phyloP scores from a whole-genome alignment of 768 basidiomycete species.

The Nevesoporus exiguus region DNA sequence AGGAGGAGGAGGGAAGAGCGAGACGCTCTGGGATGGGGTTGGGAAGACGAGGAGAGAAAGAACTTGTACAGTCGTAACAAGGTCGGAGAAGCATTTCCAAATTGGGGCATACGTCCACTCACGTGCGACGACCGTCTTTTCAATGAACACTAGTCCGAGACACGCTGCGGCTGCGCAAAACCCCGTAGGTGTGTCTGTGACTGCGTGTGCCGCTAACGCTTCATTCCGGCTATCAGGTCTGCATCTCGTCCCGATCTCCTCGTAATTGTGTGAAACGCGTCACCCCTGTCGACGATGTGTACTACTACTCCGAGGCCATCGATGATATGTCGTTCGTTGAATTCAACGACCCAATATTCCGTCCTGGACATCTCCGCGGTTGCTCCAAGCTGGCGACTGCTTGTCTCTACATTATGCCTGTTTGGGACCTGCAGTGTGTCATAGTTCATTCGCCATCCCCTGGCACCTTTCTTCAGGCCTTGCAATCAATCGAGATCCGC shows the following conservation, averaged over 20 bases:
- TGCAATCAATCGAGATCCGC: too few species aligned
- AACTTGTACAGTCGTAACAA: slow-evolving; percentile 15
- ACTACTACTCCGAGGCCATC: not conserved
- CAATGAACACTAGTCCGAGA: not conserved
- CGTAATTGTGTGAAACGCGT: not conserved
- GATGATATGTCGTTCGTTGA: not conserved
- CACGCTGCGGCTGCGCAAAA: not conserved
- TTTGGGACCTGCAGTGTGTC: not conserved
- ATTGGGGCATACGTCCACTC: slow-evolving; percentile 16
- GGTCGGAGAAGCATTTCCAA: slow-evolving; percentile 27
- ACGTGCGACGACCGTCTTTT: slow-evolving; percentile 10
- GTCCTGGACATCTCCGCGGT: not conserved
- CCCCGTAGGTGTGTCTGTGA: not conserved
- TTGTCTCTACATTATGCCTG: not conserved
- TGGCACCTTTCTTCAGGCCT: too few species aligned
- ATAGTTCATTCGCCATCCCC: not conserved
- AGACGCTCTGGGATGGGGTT: slow-evolving; percentile 22
- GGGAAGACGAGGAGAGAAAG: slow-evolving; percentile 14
- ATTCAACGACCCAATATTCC: not conserved
- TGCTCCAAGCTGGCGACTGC: not conserved
- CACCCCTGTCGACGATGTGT: not conserved
- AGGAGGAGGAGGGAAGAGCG: slow-evolving; percentile 1
- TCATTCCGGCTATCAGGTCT: not conserved
- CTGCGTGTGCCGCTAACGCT: not conserved
- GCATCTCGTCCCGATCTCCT: not conserved